Evolutionary conservation across 164 flowering plant species (phyloP).

Genomic region (Tetracentron sinense): DNA sequence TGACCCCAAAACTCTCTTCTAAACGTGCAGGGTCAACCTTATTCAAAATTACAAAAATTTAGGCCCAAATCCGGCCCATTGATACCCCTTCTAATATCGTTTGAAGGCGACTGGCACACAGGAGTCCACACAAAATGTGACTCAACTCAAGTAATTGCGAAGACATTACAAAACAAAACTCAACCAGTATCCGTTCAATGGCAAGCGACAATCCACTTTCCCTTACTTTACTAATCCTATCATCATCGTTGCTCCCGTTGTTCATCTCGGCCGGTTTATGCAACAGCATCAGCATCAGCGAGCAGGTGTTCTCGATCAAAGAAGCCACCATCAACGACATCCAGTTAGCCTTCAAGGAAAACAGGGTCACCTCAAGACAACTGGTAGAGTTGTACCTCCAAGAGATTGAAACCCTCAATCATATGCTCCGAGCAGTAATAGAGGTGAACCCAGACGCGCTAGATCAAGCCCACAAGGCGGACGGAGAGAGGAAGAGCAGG

Average conservation of each 20-base stretch:
- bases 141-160: too few relatives aligned
- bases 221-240: neutral
- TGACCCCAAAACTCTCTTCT: too few relatives aligned
- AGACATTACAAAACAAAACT: too few relatives aligned
- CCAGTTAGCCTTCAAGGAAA: constrained; percentile 30
- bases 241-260: too few relatives aligned
- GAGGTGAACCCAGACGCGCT: constrained; percentile 45
- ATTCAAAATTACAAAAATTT: too few relatives aligned
- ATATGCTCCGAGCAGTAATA: constrained; percentile 27
- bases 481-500: constrained; percentile 13
- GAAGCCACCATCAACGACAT: constrained; percentile 36
- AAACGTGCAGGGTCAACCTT: too few relatives aligned
- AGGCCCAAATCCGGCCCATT: too few relatives aligned
- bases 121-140: too few relatives aligned
- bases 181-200: too few relatives aligned
- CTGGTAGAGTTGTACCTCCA: constrained; percentile 41
- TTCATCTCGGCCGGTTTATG: too few relatives aligned
- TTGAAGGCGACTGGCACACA: too few relatives aligned
- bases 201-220: neutral
- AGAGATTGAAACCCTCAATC: constrained; percentile 29
- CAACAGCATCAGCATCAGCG: neutral
- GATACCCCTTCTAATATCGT: too few relatives aligned
- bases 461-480: constrained; percentile 29
- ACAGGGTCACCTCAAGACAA: constrained; percentile 38
- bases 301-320: constrained; percentile 3